A percentile compares a stretch with the other conserved stretches of the same genome.
phyloP scores from a whole-genome alignment of 805 yeast species.

The Yamadazyma philogaea region DNA sequence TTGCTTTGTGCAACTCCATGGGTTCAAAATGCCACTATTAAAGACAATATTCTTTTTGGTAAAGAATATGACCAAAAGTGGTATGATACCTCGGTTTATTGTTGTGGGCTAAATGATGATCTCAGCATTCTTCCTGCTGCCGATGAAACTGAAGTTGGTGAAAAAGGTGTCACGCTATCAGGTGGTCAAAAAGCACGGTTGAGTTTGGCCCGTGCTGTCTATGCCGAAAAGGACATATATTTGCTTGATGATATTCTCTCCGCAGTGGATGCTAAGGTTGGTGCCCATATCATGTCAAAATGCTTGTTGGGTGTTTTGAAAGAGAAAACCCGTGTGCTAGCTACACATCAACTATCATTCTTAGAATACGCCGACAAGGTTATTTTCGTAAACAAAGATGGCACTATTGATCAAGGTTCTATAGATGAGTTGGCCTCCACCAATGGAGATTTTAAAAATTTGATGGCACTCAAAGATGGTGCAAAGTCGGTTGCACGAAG shows the following conservation, averaged over 20 bases:
- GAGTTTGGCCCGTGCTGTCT: constrained; percentile 33
- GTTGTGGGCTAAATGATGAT: constrained; percentile 29
- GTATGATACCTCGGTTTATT: constrained; percentile 23
- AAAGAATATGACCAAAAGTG: constrained; percentile 18
- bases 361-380: constrained; percentile 28
- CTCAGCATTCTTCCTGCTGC: constrained; percentile 29
- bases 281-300: constrained; percentile 31
- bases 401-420: constrained; percentile 27
- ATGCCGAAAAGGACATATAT: constrained; percentile 27
- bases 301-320: constrained; percentile 26
- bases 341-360: constrained; percentile 34
- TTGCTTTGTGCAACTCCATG: constrained; percentile 31
- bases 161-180: constrained; percentile 34
- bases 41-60: constrained; percentile 30
- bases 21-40: constrained; percentile 36
- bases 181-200: constrained; percentile 38
- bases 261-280: constrained; percentile 38
- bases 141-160: constrained; percentile 35
- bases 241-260: constrained; percentile 33
- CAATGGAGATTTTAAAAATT: constrained; percentile 24
- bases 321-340: constrained; percentile 31
- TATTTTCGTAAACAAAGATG: constrained; percentile 26
- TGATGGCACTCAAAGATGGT: constrained; percentile 20
- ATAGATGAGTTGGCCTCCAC: constrained; percentile 20
- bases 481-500: neutral